Percentiles rank a stretch among this genome's conserved stretches.
Evolutionary conservation across 768 basidiomycete species (phyloP).

Genomic region (Lentinus brumalis): DNA sequence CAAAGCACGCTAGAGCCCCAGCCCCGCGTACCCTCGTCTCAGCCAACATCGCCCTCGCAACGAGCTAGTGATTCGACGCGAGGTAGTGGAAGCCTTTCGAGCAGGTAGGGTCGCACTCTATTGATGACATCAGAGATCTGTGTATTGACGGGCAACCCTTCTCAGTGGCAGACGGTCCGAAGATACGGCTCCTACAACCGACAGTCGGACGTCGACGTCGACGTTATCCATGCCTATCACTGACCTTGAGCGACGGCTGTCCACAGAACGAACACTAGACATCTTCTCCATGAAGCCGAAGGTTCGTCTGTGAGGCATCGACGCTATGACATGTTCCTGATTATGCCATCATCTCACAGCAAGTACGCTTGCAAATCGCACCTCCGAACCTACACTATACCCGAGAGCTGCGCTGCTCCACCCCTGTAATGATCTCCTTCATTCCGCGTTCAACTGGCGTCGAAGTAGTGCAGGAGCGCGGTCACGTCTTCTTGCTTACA

Average conservation of each 20-base stretch:
- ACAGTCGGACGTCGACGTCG: conserved; percentile 52
- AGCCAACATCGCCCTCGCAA: conserved; percentile 23
- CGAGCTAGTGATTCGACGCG: conserved; percentile 28
- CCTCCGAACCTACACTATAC: conserved; percentile 78
- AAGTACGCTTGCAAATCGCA: conserved; percentile 87
- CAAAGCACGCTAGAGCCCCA: conserved; percentile 23
- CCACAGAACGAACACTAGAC: conserved; percentile 80
- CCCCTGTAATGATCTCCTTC: conserved; percentile 74
- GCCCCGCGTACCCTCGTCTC: conserved; percentile 6
- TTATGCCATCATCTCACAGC: conserved; percentile 45
- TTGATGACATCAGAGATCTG: conserved; percentile 5
- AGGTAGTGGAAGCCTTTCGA: conserved; percentile 47
- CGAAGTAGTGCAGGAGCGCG: conserved; percentile 76
- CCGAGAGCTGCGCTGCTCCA: conserved; percentile 73
- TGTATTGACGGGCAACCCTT: background rate
- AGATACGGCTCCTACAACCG: conserved; percentile 57
- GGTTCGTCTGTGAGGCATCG: conserved; percentile 46
- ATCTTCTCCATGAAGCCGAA: conserved; percentile 95
- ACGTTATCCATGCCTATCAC: conserved; percentile 59
- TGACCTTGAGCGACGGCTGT: conserved; percentile 80
- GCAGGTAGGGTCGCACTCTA: conserved; percentile 41
- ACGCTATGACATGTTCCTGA: conserved; percentile 1
- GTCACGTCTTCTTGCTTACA: conserved; percentile 86
- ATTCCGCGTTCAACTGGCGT: conserved; percentile 72
- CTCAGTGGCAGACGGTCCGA: conserved; percentile 60